Evolutionary conservation across 176 grass and related monocot genomes (phyloP).

Genomic region (Thinopyrum elongatum): DNA sequence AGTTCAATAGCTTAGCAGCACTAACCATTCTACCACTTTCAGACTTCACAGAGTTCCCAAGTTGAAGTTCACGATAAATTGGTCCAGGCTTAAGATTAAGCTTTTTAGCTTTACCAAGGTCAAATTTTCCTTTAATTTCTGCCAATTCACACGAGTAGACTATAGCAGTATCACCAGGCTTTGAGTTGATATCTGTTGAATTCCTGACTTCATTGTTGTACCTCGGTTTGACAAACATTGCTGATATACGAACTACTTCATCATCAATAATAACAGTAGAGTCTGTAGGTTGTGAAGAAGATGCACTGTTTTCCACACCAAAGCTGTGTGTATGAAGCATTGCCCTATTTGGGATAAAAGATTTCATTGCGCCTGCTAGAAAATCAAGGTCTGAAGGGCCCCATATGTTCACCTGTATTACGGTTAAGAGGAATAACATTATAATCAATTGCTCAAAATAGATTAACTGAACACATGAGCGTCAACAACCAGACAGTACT

Average conservation of each 20-base stretch:
- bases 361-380: constrained; percentile 81
- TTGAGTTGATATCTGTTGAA: constrained; percentile 42
- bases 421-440: constrained; percentile 17
- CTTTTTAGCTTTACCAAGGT: constrained; percentile 70
- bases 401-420: constrained; percentile 90
- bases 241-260: constrained; percentile 88
- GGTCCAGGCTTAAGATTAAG: constrained; percentile 77
- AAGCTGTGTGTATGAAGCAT: constrained; percentile 99
- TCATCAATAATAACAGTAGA: constrained; percentile 75
- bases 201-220: constrained; percentile 37
- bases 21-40: constrained; percentile 59
- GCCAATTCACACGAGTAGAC: constrained; percentile 89
- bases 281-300: constrained; percentile 43
- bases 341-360: constrained; percentile 88
- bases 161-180: constrained; percentile 83
- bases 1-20: constrained; percentile 10
- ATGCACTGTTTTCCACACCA: constrained; percentile 34
- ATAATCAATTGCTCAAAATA: constrained; percentile 18
- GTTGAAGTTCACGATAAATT: constrained; percentile 87
- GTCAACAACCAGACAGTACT: constrained; percentile 5
- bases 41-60: constrained; percentile 87
- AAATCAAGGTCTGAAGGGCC: constrained; percentile 90
- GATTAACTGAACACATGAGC: constrained; percentile 17
- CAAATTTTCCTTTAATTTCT: constrained; percentile 97
- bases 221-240: constrained; percentile 72